Evolutionary conservation across 148 eudicot genomes (phyloP).

Genomic region (Rhododendron ovatum): DNA sequence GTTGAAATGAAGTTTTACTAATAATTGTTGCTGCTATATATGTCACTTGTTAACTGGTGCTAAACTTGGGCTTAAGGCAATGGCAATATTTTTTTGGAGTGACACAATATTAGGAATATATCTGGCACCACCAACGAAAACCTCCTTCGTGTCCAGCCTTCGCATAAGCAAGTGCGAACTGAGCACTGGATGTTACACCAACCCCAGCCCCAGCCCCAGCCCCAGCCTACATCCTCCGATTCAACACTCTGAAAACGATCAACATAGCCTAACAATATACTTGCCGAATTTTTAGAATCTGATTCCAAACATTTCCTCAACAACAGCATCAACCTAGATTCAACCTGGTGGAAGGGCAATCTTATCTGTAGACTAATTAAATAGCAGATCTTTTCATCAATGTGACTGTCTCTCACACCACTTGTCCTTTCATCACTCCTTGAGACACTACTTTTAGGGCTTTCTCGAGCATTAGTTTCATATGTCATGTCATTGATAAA

Average conservation of each 20-base stretch:
- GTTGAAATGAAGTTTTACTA: no score
- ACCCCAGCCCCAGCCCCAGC: conserved; percentile 99
- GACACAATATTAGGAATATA: conserved; percentile 81
- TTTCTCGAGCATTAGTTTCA: conserved; percentile 11
- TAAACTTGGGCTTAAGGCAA: no score
- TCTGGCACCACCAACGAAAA: conserved; percentile 65
- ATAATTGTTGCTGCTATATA: no score
- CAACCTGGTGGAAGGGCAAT: conserved; percentile 37
- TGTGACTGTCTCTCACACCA: conserved; percentile 11
- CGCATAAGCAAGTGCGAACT: conserved; percentile 65
- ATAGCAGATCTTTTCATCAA: conserved; percentile 36
- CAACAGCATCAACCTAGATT: conserved; percentile 47
- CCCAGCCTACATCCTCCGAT: conserved; percentile 81
- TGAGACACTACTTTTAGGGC: conserved; percentile 34
- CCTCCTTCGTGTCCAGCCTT: conserved; percentile 50
- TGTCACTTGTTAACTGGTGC: no score
- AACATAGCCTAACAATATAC: conserved; percentile 67
- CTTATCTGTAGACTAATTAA: conserved; percentile 36
- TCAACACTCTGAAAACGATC: conserved; percentile 73
- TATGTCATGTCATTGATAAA: conserved; percentile 19
- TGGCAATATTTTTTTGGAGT: conserved; percentile 34
- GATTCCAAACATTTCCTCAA: conserved; percentile 59
- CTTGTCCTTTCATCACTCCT: conserved; percentile 11
- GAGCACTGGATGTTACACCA: conserved; percentile 96
- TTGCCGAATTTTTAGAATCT: conserved; percentile 40